These are phyloP conservation scores for Aspergillus asperescens DNA, from an alignment of 495 filamentous ascomycete genomes.

Conservation along the genomic window DNA sequence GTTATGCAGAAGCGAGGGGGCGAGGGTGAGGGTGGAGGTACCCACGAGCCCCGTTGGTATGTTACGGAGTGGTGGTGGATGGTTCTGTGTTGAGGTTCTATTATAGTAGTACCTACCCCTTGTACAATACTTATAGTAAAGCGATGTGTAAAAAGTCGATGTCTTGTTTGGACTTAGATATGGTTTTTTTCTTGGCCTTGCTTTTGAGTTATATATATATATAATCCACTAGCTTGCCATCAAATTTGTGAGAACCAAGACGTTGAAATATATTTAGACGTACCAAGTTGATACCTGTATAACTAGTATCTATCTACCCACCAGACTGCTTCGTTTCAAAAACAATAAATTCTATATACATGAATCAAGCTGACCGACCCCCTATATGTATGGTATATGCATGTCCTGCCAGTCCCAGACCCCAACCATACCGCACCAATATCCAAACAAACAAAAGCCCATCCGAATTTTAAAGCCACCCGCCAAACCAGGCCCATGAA, in stretches of 20 bases:
- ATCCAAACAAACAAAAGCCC: background rate
- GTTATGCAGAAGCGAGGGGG: slow-evolving; percentile 27
- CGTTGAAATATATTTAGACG: no score
- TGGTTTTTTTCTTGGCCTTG: no score
- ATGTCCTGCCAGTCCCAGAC: background rate
- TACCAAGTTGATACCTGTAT: no score
- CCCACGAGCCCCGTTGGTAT: slow-evolving; percentile 35
- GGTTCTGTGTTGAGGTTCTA: slow-evolving; percentile 21
- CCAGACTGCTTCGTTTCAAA: no score
- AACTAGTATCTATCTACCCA: no score
- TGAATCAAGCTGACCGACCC: background rate
- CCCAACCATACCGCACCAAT: background rate
- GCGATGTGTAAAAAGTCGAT: no score
- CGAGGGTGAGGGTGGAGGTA: slow-evolving; percentile 23
- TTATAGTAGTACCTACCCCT: no score
- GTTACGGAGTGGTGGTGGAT: slow-evolving; percentile 71
- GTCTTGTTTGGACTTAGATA: no score
- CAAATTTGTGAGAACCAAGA: no score
- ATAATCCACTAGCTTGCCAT: no score
- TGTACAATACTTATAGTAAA: no score
- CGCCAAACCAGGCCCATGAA: background rate
- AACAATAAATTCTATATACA: slow-evolving; percentile 1
- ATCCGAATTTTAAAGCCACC: background rate
- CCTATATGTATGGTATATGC: background rate
- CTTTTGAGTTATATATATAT: no score